Conservation (phyloP, 495 filamentous ascomycete species). For the Podospora anserina region DNA sequence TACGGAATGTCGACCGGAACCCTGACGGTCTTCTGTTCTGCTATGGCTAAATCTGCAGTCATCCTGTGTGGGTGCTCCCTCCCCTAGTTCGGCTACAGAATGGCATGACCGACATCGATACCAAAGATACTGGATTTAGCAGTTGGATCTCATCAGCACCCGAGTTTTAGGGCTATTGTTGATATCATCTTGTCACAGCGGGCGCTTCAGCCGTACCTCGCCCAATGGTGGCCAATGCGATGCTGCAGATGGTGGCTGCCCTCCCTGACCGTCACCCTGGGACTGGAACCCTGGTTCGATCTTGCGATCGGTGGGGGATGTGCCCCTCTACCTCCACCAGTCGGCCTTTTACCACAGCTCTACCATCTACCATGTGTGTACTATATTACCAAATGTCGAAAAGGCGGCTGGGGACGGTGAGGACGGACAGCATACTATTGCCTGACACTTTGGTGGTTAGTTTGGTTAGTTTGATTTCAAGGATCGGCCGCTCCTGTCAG, state of each 20-base stretch:
- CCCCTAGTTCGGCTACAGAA: not conserved
- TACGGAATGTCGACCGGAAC: conserved; percentile 15
- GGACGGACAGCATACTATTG: not conserved
- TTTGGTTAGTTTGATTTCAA: not conserved
- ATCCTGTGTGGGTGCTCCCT: not conserved
- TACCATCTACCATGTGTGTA: not conserved
- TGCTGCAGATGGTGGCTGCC: conserved; percentile 24
- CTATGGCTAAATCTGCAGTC: not conserved
- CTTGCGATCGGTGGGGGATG: conserved; percentile 11
- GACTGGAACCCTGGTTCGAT: conserved; percentile 11
- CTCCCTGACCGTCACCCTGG: conserved; percentile 22
- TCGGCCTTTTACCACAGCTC: not conserved
- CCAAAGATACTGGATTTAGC: not conserved
- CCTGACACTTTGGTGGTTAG: not conserved
- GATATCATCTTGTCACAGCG: not conserved
- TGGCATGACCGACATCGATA: not conserved
- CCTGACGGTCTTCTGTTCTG: not conserved
- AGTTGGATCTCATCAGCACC: not conserved
- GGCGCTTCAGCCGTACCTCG: conserved; percentile 16
- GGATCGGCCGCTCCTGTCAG: not conserved
- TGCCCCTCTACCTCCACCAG: not conserved
- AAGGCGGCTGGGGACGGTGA: not conserved
- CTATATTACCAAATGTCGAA: not conserved
- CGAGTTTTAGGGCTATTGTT: not conserved
- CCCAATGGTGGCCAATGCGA: conserved; percentile 23